Conservation (phyloP, 179 eudicot genomes). For the Spergularia azorica region DNA sequence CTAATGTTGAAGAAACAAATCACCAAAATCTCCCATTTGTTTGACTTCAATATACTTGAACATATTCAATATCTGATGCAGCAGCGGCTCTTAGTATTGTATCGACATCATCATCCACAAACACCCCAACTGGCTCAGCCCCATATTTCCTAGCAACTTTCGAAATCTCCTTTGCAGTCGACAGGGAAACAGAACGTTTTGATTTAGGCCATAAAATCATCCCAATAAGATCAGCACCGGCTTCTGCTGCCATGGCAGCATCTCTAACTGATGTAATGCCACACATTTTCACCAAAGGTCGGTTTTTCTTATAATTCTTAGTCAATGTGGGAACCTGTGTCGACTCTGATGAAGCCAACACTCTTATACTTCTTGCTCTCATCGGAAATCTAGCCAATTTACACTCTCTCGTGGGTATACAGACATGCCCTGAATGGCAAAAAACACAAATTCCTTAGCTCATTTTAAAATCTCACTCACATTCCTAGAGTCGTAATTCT, state of each 20-base stretch:
- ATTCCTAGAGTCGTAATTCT: too few relatives aligned
- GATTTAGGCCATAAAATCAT: slow-evolving; percentile 97
- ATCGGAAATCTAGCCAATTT: slow-evolving; percentile 24
- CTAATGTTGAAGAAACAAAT: not conserved
- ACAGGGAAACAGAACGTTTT: slow-evolving; percentile 75
- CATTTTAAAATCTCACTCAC: not conserved
- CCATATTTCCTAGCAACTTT: slow-evolving; percentile 75
- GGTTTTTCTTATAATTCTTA: slow-evolving; percentile 31
- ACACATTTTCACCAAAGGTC: slow-evolving; percentile 89
- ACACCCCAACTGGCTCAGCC: slow-evolving; percentile 90
- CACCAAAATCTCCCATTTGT: not conserved
- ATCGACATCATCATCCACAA: slow-evolving; percentile 84
- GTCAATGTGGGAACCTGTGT: slow-evolving; percentile 25
- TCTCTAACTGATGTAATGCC: slow-evolving; percentile 90
- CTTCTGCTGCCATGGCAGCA: slow-evolving; percentile 95
- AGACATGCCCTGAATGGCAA: not conserved
- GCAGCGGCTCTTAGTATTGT: slow-evolving; percentile 70
- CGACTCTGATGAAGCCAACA: slow-evolving; percentile 31
- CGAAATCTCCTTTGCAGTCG: slow-evolving; percentile 87
- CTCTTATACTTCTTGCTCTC: slow-evolving; percentile 29
- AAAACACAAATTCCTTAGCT: not conserved
- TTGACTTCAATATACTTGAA: slow-evolving; percentile 52
- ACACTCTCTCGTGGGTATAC: slow-evolving; percentile 18
- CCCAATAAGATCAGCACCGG: slow-evolving; percentile 95
- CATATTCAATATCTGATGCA: slow-evolving; percentile 70